Conservation (phyloP, 1,284 basidiomycete genomes). For the Ceratobasidium sp. region DNA sequence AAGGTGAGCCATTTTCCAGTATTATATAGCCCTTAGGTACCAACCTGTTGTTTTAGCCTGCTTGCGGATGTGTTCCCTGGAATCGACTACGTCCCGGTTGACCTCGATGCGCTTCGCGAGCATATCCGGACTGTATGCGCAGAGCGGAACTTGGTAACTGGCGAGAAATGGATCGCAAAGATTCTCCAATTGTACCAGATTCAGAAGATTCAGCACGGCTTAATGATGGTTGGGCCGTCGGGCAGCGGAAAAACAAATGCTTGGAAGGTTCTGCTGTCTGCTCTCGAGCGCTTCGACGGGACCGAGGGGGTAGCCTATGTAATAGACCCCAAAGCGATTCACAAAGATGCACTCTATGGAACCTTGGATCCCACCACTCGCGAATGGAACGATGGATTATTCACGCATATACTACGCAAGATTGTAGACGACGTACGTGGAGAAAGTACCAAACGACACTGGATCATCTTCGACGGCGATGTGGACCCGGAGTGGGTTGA, state of each 20-base stretch:
- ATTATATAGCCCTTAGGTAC: conserved; percentile 36
- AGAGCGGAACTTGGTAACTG: conserved; percentile 87
- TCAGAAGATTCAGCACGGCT: conserved; percentile 98
- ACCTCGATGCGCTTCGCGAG: conserved; percentile 86
- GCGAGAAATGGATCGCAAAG: conserved; percentile 94
- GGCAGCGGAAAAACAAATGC: conserved; percentile 98
- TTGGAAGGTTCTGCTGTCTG: conserved; percentile 94
- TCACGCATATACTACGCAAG: conserved; percentile 97
- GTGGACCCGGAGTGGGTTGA: conserved; percentile 99
- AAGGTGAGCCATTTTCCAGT: conserved; percentile 67
- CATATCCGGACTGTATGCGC: conserved; percentile 90
- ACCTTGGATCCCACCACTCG: conserved; percentile 97
- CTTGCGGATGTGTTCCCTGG: conserved; percentile 98
- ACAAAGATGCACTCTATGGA: conserved; percentile 98
- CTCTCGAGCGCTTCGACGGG: conserved; percentile 92
- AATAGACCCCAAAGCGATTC: conserved; percentile 99
- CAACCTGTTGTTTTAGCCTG: conserved; percentile 67
- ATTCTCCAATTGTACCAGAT: conserved; percentile 99
- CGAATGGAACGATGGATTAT: conserved; percentile 99
- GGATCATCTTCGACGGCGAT: conserved; percentile 99
- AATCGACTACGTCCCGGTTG: conserved; percentile 90
- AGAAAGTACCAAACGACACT: conserved; percentile 96
- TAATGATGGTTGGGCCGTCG: conserved; percentile 99
- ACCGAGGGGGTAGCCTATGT: conserved; percentile 95
- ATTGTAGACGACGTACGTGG: conserved; percentile 99